Conservation (phyloP, 2,329 filamentous ascomycete species). For the Calonectria fujianensis region DNA sequence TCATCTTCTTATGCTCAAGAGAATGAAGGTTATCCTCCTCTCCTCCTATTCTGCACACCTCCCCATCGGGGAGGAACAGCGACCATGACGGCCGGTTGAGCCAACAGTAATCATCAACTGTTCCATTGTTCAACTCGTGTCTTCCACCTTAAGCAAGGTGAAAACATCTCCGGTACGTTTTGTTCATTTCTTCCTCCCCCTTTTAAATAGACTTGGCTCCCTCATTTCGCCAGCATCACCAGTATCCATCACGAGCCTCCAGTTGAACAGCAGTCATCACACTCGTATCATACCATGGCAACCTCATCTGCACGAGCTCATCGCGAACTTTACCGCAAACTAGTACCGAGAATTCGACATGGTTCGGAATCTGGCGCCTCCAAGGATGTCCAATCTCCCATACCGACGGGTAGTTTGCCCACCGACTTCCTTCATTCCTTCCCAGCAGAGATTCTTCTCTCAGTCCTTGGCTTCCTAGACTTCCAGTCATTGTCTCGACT, state of each 20-base stretch:
- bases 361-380: neutral
- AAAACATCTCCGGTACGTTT: neutral
- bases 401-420: conserved; percentile 1
- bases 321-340: neutral
- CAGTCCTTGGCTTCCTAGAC: conserved; percentile 50
- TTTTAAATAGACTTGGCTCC: neutral
- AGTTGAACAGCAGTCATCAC: neutral
- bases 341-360: fast-evolving
- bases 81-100: neutral
- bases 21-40: too few relatives aligned
- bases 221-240: neutral
- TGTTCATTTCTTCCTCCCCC: neutral
- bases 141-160: neutral
- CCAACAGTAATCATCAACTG: neutral
- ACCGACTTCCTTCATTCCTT: conserved; percentile 50
- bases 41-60: too few relatives aligned
- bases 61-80: neutral
- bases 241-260: neutral
- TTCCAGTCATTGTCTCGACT: conserved; percentile 51
- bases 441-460: conserved; percentile 46
- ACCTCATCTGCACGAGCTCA: neutral
- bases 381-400: neutral
- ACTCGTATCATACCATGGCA: neutral
- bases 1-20: too few relatives aligned
- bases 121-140: neutral